These are phyloP conservation scores for Rhododendron vialii DNA, from an alignment of 148 eudicot genomes.

Conservation along the genomic window DNA sequence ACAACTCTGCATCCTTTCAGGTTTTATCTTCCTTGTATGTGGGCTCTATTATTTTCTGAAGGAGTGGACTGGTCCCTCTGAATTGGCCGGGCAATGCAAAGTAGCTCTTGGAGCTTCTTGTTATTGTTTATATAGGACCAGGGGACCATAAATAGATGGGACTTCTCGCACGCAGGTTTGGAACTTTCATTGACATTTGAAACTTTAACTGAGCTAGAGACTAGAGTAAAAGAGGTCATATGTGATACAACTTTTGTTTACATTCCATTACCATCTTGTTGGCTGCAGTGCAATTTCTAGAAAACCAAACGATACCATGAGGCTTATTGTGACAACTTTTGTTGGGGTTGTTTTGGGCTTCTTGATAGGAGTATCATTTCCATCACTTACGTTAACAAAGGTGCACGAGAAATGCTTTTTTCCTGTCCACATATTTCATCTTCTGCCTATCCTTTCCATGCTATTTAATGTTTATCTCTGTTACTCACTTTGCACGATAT, in stretches of 20 bases:
- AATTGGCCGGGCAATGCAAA: background rate
- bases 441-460: background rate
- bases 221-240: background rate
- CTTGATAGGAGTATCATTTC: slow-evolving; percentile 61
- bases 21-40: background rate
- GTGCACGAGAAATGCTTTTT: slow-evolving; percentile 24
- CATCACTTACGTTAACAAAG: slow-evolving; percentile 47
- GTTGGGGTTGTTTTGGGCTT: slow-evolving; percentile 64
- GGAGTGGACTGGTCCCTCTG: background rate
- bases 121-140: background rate
- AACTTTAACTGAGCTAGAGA: background rate
- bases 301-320: slow-evolving; percentile 52
- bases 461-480: background rate
- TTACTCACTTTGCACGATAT: background rate
- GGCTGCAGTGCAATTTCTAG: slow-evolving; percentile 40
- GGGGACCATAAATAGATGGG: slow-evolving; percentile 14
- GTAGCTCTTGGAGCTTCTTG: background rate
- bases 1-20: slow-evolving; percentile 7
- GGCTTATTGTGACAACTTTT: slow-evolving; percentile 37
- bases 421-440: background rate
- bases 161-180: slow-evolving; percentile 33
- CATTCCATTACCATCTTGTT: slow-evolving; percentile 7
- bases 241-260: background rate
- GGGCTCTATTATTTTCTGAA: background rate
- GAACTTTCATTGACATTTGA: background rate